Percentiles rank a stretch among this genome's conserved stretches.
These are phyloP conservation scores for Pestalotiopsis fici DNA, from an alignment of 2,329 filamentous ascomycete genomes.

Conservation along the genomic window DNA sequence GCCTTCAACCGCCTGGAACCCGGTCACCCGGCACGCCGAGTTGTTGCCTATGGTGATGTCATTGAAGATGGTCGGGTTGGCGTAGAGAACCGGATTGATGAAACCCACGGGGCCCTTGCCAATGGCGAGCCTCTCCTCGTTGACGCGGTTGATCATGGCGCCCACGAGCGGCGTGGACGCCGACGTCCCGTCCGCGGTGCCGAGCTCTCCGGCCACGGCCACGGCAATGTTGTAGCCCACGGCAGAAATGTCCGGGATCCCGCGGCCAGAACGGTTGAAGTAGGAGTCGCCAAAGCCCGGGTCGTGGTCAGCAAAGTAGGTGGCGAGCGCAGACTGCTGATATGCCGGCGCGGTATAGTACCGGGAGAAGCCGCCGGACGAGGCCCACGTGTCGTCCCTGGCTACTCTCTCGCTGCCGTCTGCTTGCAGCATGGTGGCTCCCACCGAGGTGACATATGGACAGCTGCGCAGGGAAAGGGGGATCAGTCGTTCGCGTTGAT, in stretches of 20 bases:
- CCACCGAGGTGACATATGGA: neutral
- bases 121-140: constrained; percentile 7
- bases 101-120: constrained; percentile 11
- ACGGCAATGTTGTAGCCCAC: constrained; percentile 51
- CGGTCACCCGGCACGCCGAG: constrained; percentile 25
- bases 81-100: constrained; percentile 13
- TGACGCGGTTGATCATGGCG: constrained; percentile 21
- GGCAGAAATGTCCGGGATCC: constrained; percentile 34
- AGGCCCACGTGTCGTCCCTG: neutral
- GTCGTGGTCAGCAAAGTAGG: constrained; percentile 39
- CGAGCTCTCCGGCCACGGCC: constrained; percentile 4
- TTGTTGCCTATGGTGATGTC: constrained; percentile 11
- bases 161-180: constrained; percentile 20
- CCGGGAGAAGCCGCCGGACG: constrained; percentile 18
- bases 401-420: neutral
- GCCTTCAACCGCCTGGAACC: constrained; percentile 45
- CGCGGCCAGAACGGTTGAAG: constrained; percentile 34
- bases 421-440: neutral
- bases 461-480: neutral
- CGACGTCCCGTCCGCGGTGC: constrained; percentile 17
- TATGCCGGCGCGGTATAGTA: constrained; percentile 40
- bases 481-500: neutral
- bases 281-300: constrained; percentile 26
- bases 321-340: constrained; percentile 40
- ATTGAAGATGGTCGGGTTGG: constrained; percentile 12